Evolutionary conservation across 495 filamentous ascomycete genomes (phyloP), one percentile per base, ranked within the genome.

Genomic region (Pseudomonodictys pantanalensis): DNA sequence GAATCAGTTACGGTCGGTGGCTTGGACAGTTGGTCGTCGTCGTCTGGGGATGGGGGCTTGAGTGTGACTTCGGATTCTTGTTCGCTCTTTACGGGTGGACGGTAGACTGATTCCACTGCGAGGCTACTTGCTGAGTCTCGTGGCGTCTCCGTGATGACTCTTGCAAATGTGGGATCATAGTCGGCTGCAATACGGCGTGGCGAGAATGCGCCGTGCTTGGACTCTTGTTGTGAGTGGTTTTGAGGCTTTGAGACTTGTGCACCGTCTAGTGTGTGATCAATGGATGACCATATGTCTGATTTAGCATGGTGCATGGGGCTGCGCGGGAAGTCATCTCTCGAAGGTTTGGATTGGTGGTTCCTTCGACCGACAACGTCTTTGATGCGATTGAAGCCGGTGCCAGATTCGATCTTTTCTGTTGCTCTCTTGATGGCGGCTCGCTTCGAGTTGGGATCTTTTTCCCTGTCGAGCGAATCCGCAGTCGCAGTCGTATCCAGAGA

Each of bases 341-440:
- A 76, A 0, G 80, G 75, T 59, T 81, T 85, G 26, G 75, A 73
- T 55, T 80, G 83, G 82, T 56, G 78, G 69, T 67, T 75, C 71
- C 46, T 75, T 68, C 59, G 78, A 71, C 88, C 87, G 20, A 96
- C 88, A 3, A 88, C 90, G 69, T 92, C 89, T 62, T 89, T 88
- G 73, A 96, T 90, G 26, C 87, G 83, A 6, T 85, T 88, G 48
- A 97, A 78, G 8, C 91, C 90, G 47, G 87, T 90, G 28, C 88
- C 83, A 52, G 90, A 89, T 73, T 95, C 91, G 49, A 86, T 90
- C 57, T 90, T 86, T 56, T 81, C 89, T 29, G 87, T 87, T 20
- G 95, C 86, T 61, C 84, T 88, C 69, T 89, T 92, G 67, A 90
- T 83, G 15, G 90, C 83, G 2, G 81, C 82, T 56, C 81, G 83